Evolutionary conservation across 768 basidiomycete genomes (phyloP).

Genomic region (Pleurotus tuber-regium): DNA sequence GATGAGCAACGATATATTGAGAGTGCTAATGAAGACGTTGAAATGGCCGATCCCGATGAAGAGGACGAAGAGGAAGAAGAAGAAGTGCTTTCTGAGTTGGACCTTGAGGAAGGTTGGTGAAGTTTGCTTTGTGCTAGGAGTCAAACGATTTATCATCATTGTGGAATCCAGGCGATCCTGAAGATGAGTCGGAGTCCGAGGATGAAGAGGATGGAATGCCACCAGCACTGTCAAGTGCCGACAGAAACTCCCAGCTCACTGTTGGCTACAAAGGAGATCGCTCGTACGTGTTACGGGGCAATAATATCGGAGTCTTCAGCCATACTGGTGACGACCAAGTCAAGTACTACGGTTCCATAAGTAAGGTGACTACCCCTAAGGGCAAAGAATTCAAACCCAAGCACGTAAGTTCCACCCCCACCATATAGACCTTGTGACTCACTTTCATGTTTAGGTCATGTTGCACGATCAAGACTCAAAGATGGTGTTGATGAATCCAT

Average conservation of each 20-base stretch:
- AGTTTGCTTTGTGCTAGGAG: background rate
- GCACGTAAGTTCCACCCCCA: slow-evolving; percentile 52
- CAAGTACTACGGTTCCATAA: slow-evolving; percentile 86
- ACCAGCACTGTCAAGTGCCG: slow-evolving; percentile 45
- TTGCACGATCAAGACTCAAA: slow-evolving; percentile 94
- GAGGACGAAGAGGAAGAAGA: slow-evolving; percentile 82
- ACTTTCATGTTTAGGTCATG: slow-evolving; percentile 66
- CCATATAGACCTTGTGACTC: background rate
- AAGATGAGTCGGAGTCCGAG: slow-evolving; percentile 24
- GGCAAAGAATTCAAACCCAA: slow-evolving; percentile 84
- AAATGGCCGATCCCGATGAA: slow-evolving; percentile 77
- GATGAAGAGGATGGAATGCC: slow-evolving; percentile 44
- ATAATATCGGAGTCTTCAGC: slow-evolving; percentile 88
- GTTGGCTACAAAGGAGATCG: slow-evolving; percentile 96
- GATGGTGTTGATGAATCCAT: slow-evolving; percentile 90
- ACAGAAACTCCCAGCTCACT: slow-evolving; percentile 84
- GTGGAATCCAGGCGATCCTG: slow-evolving; percentile 36
- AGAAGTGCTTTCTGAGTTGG: slow-evolving; percentile 67
- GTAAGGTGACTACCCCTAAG: slow-evolving; percentile 73
- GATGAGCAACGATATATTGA: slow-evolving; percentile 89
- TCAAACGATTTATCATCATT: too few relatives aligned
- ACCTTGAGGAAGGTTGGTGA: slow-evolving; percentile 55
- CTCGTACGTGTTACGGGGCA: slow-evolving; percentile 90
- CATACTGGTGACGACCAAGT: slow-evolving; percentile 68
- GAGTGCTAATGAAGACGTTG: slow-evolving; percentile 80